Evolutionary conservation across 225 moss, liverwort and hornwort species (phyloP).

Genomic region (Antitrichia curtipendula): DNA sequence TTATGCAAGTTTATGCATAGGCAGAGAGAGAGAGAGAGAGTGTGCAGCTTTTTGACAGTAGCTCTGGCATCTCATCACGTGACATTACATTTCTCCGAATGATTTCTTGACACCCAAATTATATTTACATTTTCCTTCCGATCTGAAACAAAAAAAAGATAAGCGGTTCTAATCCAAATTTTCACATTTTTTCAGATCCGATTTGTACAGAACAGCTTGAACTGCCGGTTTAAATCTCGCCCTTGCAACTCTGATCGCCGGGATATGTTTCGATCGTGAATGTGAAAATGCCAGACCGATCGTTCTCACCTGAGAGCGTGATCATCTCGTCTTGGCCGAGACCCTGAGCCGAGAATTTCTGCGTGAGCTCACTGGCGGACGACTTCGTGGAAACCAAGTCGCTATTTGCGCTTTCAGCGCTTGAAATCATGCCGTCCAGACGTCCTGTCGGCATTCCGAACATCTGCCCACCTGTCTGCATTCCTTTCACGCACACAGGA

Average conservation of each 20-base stretch:
- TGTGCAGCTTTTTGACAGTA: background rate
- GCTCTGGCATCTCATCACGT: background rate
- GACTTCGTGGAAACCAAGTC: constrained; percentile 12
- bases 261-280: background rate
- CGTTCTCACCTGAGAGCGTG: constrained; percentile 27
- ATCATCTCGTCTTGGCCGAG: constrained; percentile 50
- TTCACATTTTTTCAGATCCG: background rate
- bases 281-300: background rate
- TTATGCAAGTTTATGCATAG: background rate
- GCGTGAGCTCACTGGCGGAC: constrained; percentile 16
- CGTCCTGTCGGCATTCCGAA: constrained; percentile 41
- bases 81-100: background rate
- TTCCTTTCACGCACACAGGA: background rate
- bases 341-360: constrained; percentile 21
- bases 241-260: background rate
- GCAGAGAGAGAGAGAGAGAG: too few species aligned
- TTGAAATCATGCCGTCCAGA: constrained; percentile 25
- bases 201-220: background rate
- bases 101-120: background rate
- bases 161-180: background rate
- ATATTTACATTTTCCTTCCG: background rate
- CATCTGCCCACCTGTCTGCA: constrained; percentile 24
- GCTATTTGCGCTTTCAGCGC: background rate
- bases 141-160: too few species aligned
- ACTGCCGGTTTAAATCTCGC: background rate